Evolutionary conservation across 441 rosid species (phyloP).

Genomic region (Euphorbia celastroides): DNA sequence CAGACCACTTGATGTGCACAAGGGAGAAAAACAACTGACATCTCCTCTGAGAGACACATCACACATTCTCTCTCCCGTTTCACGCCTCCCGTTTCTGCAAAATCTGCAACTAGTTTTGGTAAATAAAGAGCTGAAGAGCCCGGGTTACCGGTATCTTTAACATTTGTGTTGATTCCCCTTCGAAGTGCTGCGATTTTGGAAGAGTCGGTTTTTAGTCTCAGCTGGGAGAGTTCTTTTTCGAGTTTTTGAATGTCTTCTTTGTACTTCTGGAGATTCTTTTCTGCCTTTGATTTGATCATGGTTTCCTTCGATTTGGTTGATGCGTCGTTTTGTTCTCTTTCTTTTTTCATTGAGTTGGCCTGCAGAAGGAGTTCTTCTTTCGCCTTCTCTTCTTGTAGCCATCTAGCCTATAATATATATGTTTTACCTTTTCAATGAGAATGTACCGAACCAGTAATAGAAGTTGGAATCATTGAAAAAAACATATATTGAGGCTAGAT

Average conservation of each 20-base stretch:
- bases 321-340: constrained; percentile 58
- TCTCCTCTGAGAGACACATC: constrained; percentile 97
- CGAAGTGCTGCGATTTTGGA: constrained; percentile 80
- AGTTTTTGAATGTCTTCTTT: constrained; percentile 65
- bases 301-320: constrained; percentile 60
- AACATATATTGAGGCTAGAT: background rate
- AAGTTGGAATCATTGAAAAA: constrained; percentile 9
- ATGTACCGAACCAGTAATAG: constrained; percentile 18
- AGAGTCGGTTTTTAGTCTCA: constrained; percentile 69
- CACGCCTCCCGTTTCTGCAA: constrained; percentile 40
- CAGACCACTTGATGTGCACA: constrained; percentile 95
- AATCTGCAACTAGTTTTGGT: constrained; percentile 26
- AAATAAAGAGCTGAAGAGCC: constrained; percentile 20
- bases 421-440: constrained; percentile 28
- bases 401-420: constrained; percentile 61
- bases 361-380: constrained; percentile 50
- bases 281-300: constrained; percentile 58
- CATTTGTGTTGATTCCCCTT: constrained; percentile 61
- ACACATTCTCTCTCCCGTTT: constrained; percentile 96
- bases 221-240: constrained; percentile 64
- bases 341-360: constrained; percentile 51
- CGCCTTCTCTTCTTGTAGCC: constrained; percentile 67
- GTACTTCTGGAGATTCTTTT: constrained; percentile 49
- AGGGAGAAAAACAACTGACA: constrained; percentile 82
- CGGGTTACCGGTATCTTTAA: constrained; percentile 24